Evolutionary conservation across 2,329 filamentous ascomycete species (phyloP).

Genomic region (Phialophora verrucosa): DNA sequence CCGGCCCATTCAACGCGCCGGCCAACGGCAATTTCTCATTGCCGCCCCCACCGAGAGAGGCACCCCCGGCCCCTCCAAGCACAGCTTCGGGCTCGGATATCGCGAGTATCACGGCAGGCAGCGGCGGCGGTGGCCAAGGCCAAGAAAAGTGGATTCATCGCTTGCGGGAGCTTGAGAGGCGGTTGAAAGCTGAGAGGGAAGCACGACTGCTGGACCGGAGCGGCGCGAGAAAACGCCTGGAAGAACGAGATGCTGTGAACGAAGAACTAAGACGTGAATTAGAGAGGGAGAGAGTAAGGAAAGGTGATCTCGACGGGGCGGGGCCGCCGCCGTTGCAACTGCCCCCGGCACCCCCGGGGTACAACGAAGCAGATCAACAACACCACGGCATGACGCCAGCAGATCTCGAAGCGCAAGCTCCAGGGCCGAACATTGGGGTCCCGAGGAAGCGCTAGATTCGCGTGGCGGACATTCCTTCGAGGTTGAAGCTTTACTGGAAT

Average conservation of each 20-base stretch:
- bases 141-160: conserved; percentile 85
- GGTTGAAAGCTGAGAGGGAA: conserved; percentile 89
- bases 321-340: conserved; percentile 15
- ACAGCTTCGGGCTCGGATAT: conserved; percentile 33
- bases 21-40: conserved; percentile 38
- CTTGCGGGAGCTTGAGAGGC: conserved; percentile 82
- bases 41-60: conserved; percentile 35
- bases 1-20: conserved; percentile 35
- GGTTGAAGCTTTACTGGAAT: conserved; percentile 17
- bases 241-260: conserved; percentile 76
- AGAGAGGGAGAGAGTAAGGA: conserved; percentile 60
- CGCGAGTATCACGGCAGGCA: conserved; percentile 29
- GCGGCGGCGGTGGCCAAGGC: conserved; percentile 43
- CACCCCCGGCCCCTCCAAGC: conserved; percentile 35
- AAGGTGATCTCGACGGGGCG: conserved; percentile 26
- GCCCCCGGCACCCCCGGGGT: conserved; percentile 9
- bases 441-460: conserved; percentile 36
- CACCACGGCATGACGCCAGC: not conserved
- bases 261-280: conserved; percentile 70
- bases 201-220: conserved; percentile 81
- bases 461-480: conserved; percentile 23
- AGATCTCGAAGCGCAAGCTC: conserved; percentile 5
- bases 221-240: conserved; percentile 78
- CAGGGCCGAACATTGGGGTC: conserved; percentile 19
- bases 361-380: conserved; percentile 12